Base-by-base conservation (phyloP, 257 asterid species). In the Apocynum venetum region DNA sequence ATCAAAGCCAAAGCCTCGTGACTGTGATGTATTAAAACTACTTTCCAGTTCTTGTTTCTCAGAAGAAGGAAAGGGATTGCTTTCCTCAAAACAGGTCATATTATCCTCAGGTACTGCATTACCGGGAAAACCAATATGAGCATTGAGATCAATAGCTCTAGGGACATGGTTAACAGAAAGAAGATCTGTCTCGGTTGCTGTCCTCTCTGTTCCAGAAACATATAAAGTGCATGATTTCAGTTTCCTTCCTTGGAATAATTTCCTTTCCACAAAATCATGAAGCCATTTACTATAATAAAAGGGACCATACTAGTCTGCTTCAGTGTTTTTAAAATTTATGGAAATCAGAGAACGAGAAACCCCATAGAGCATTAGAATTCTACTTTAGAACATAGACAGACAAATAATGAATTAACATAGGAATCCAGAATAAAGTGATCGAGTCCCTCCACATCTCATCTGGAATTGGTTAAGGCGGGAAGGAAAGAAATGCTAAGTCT, bases 131-230 rank as follows among this genome's bases (percentile, higher is more conserved):
- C 80, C 86, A 83, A 73, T 65, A 61, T 79, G 76, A 40, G 82
- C 86, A 78, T 93, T 93, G 64, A 89, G 96, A 87, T 88, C 97
- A 77, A 90, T 81, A 36, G 73, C 72, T 70, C 81, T 80, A 38
- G 82, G 80, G 65, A 76, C 86, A 40, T 87, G 74, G 36, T 66
- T 49, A 49, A 70, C 74, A 38, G 76, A 77, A 47, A 38, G 76
- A 43, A 76, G 79, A 14, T 43, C 73, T 0, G 31, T 7, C 59
- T 40, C 85, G 69, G 65, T 78, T 76, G 72, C 84, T 68, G 72
- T 85, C 80, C 72, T 78, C 73, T 85, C 94, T 85, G 88, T 82
- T 82, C 77, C 84, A 84, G 80, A 85, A 84, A 84, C 83, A 89
- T 75, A 40, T 73, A 36, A 80, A 56, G 68, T 25, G 25, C 4